Base-by-base conservation (phyloP, 2,329 filamentous ascomycete genomes). In the Fusarium pseudoanthophilum region DNA sequence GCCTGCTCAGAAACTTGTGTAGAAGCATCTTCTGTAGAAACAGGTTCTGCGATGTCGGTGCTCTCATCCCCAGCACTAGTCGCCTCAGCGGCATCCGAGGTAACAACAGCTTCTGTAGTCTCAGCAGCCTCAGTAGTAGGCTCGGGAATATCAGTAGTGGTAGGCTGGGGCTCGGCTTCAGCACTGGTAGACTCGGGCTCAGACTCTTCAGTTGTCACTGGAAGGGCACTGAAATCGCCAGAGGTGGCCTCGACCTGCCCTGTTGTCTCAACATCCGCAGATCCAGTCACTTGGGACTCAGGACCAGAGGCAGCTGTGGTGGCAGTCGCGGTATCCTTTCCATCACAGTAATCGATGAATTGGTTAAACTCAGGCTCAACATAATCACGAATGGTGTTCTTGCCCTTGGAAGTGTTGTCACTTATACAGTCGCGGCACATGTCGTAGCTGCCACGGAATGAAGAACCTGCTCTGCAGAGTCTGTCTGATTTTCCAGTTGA, bases 341-440 rank as follows among this genome's bases (percentile, higher is more conserved):
- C 78, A 0, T 78, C 30, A 73, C 89, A 91, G 75, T 79, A 90
- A 39, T 78, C 72, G 37, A 87, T 11, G 62, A 80, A 89, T 72
- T 88, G 86, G 1, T 58, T 30, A 43, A 88, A 87, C 20, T 78
- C 64, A 0, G 80, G 77, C 0, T 76, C 67, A 2, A 87, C 69
- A 66, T 86, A 85, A 2, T 78, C 75, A 37, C 79, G 76, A 13
- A 74, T 71, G 0, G 79, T 78, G 4, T 79, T 45, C 64, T 81
- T 82, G 9, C 64, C 60, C 15, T 75, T 63, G 8, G 68, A 71
- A 1, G 60, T 67, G 43, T 84, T 75, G 1, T 24, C 67, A 0
- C 24, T 21, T 52, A 88, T 81, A 70, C 89, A 91, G 0, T 8
- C 9, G 1, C 75, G 30, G 78, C 90, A 92, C 2, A 62, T 48